Evolutionary conservation across 805 yeast species (phyloP).

Genomic region (Pichia eremophila): DNA sequence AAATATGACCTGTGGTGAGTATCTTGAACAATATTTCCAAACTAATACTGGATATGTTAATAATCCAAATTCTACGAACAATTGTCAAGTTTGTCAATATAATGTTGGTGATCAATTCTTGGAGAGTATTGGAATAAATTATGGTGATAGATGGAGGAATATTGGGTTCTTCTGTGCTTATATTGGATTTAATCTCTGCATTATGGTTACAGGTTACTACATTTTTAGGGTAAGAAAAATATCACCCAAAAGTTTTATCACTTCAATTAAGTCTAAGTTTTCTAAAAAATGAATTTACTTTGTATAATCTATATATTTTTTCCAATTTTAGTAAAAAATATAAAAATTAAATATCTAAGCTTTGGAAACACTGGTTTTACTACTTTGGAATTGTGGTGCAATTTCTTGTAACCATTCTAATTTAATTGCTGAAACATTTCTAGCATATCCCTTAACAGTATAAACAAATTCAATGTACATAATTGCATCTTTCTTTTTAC

Average conservation of each 20-base stretch:
- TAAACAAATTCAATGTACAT: conserved; percentile 93
- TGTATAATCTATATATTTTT: too few species aligned
- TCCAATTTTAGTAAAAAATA: too few species aligned
- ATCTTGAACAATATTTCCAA: conserved; percentile 31
- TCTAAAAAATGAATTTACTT: too few species aligned
- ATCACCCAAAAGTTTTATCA: too few species aligned
- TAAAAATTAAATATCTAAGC: too few species aligned
- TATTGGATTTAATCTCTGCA: conserved; percentile 39
- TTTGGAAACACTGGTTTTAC: conserved; percentile 17
- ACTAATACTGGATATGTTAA: conserved; percentile 44
- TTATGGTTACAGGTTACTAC: conserved; percentile 30
- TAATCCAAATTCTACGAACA: conserved; percentile 38
- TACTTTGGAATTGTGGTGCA: conserved; percentile 56
- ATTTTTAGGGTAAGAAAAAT: conserved; percentile 23
- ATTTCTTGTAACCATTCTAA: conserved; percentile 79
- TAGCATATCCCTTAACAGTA: conserved; percentile 87
- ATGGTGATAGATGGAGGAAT: conserved; percentile 52
- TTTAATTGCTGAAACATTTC: conserved; percentile 77
- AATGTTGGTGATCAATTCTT: conserved; percentile 40
- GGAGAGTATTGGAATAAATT: conserved; percentile 32
- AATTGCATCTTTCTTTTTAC: conserved; percentile 71
- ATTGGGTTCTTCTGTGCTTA: conserved; percentile 54
- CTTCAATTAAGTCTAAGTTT: too few species aligned
- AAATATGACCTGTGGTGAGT: conserved; percentile 59
- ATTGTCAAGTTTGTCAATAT: conserved; percentile 43